Conservation (phyloP, 352 stramenopile genomes). For the Phytopythium montanum region DNA sequence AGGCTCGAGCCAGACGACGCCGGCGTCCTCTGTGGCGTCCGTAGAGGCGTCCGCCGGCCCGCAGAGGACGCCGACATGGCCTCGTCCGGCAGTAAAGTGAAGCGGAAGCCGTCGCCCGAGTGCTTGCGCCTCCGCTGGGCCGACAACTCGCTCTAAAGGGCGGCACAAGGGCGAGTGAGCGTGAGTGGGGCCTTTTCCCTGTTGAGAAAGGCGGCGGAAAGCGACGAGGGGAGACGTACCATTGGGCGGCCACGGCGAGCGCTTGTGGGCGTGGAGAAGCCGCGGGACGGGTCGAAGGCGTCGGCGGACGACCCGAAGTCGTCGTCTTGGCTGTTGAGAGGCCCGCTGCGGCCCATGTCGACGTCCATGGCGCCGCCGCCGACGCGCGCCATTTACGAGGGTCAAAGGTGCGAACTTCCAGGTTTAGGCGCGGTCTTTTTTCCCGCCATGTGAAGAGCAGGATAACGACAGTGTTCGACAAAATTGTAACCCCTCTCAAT, state of each 20-base stretch:
- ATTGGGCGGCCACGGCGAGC: slow-evolving; percentile 6
- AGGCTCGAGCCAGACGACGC: slow-evolving; percentile 3
- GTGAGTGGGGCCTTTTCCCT: background rate
- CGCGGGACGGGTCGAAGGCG: slow-evolving; percentile 4
- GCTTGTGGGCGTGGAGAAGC: slow-evolving; percentile 19
- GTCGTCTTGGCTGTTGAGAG: slow-evolving; percentile 12
- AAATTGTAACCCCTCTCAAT: background rate
- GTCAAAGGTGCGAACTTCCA: background rate
- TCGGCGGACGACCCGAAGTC: slow-evolving; percentile 9
- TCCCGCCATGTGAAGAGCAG: background rate
- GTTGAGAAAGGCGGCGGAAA: no score
- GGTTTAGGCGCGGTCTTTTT: slow-evolving; percentile 1
- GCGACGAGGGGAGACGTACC: background rate
- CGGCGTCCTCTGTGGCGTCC: slow-evolving; percentile 12
- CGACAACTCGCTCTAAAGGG: slow-evolving; percentile 6
- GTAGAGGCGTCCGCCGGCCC: slow-evolving; percentile 15
- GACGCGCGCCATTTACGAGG: background rate
- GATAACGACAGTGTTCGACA: background rate
- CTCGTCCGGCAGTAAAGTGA: slow-evolving; percentile 52
- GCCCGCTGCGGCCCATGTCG: slow-evolving; percentile 23
- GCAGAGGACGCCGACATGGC: slow-evolving; percentile 13
- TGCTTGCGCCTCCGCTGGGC: slow-evolving; percentile 28
- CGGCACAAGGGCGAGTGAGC: no score
- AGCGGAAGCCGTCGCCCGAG: slow-evolving; percentile 34
- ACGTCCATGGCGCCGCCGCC: slow-evolving; percentile 16